Conservation (phyloP, 352 stramenopile genomes). For the Globisporangium apiculatum region DNA sequence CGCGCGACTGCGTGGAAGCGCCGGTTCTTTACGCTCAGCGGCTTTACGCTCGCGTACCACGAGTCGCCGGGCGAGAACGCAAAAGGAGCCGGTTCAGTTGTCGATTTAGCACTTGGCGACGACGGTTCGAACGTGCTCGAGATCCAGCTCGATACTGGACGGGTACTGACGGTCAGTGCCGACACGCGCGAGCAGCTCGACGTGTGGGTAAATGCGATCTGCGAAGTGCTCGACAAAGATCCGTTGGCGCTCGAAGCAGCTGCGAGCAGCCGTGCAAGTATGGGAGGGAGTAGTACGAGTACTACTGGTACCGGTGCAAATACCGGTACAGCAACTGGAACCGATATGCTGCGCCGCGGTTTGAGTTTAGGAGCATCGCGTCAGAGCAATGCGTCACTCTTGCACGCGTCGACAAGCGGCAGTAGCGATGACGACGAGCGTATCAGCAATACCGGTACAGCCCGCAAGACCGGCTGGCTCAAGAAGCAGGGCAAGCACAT, state of each 20-base stretch:
- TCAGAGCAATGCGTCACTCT: neutral
- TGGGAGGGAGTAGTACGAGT: too few relatives aligned
- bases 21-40: constrained; percentile 69
- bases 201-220: constrained; percentile 59
- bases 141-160: constrained; percentile 55
- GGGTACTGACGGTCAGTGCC: constrained; percentile 54
- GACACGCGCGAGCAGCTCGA: constrained; percentile 47
- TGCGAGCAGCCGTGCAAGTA: neutral
- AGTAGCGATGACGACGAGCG: neutral
- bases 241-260: constrained; percentile 11
- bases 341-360: constrained; percentile 3
- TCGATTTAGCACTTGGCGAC: constrained; percentile 50
- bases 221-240: constrained; percentile 41
- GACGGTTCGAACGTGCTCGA: constrained; percentile 42
- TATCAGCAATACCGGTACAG: neutral
- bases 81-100: constrained; percentile 50
- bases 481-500: constrained; percentile 67
- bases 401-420: neutral
- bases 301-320: too few relatives aligned
- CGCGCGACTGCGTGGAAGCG: constrained; percentile 57
- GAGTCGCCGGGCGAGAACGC: constrained; percentile 53
- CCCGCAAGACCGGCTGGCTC: constrained; percentile 65
- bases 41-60: constrained; percentile 50
- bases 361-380: constrained; percentile 1
- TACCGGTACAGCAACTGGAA: too few relatives aligned